Percentiles rank a stretch among this genome's conserved stretches.
Evolutionary conservation across 148 eudicot genomes (phyloP).

Genomic region (Silene latifolia): DNA sequence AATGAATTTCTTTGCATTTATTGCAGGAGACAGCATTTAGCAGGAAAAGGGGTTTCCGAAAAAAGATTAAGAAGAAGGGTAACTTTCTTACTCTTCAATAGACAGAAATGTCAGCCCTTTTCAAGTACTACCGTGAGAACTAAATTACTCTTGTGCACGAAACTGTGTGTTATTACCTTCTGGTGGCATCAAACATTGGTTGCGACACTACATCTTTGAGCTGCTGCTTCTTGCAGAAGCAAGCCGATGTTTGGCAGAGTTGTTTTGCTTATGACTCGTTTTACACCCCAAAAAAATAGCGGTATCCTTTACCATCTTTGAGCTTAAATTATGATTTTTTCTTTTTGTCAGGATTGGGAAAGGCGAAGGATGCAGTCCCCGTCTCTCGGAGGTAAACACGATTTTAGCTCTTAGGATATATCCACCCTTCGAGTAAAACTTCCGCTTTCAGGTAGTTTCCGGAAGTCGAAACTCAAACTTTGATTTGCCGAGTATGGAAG

Average conservation of each 20-base stretch:
- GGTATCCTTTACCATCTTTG: not conserved
- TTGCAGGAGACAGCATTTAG: conserved; percentile 96
- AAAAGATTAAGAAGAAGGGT: conserved; percentile 87
- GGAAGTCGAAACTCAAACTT: not conserved
- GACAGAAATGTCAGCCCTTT: not conserved
- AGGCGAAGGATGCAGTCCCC: not conserved
- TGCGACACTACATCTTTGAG: too few relatives aligned
- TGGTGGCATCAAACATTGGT: not conserved
- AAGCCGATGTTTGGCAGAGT: too few relatives aligned
- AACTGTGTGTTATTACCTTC: not conserved
- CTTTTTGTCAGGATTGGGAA: conserved; percentile 1
- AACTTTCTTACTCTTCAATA: not conserved
- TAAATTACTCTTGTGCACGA: not conserved
- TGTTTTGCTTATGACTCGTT: too few relatives aligned
- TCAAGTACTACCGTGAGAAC: not conserved
- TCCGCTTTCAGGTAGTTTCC: not conserved
- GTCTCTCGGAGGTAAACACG: not conserved
- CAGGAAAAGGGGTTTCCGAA: conserved; percentile 91
- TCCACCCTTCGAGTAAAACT: too few relatives aligned
- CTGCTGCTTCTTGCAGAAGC: too few relatives aligned
- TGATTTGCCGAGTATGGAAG: not conserved
- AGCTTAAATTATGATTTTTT: not conserved
- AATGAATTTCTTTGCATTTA: not conserved
- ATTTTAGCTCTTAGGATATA: not conserved
- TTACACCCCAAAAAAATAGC: too few relatives aligned